Evolutionary conservation across 768 basidiomycete genomes (phyloP).

Genomic region (Rhodotorula sphaerocarpa): DNA sequence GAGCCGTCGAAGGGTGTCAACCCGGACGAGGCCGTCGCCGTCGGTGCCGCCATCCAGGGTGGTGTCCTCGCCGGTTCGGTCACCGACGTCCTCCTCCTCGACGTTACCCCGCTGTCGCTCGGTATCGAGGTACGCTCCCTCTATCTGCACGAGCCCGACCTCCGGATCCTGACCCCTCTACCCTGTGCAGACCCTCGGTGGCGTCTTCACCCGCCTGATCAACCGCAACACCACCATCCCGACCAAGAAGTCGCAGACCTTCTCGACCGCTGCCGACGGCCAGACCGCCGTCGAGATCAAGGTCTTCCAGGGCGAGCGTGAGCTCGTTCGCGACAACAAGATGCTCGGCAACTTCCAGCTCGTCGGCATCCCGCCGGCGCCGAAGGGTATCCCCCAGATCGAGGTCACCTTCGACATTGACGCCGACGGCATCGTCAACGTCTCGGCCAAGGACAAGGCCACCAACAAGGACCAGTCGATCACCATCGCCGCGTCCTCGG

Average conservation of each 20-base stretch:
- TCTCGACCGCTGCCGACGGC: conserved; percentile 97
- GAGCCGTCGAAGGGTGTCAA: conserved; percentile 99
- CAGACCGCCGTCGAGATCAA: conserved; percentile 99
- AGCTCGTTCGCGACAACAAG: conserved; percentile 97
- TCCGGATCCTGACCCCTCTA: background rate
- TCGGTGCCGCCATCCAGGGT: conserved; percentile 95
- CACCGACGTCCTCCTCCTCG: conserved; percentile 78
- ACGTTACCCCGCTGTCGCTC: conserved; percentile 93
- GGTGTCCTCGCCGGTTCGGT: conserved; percentile 95
- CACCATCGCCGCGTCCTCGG: conserved; percentile 94
- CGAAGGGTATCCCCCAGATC: conserved; percentile 74
- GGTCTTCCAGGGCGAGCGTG: conserved; percentile 99
- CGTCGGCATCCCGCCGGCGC: conserved; percentile 85
- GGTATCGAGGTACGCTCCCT: conserved; percentile 49
- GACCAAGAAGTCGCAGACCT: conserved; percentile 97
- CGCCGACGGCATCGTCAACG: conserved; percentile 83
- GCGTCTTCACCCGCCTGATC: conserved; percentile 99
- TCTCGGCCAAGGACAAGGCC: conserved; percentile 69
- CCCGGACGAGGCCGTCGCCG: conserved; percentile 97
- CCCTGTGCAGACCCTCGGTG: conserved; percentile 79
- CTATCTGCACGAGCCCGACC: background rate
- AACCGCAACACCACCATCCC: conserved; percentile 97
- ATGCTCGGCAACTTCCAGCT: conserved; percentile 98
- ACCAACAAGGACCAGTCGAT: conserved; percentile 49
- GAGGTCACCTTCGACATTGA: conserved; percentile 94